These are phyloP conservation scores for Zygoascus hellenicus DNA, from an alignment of 1,139 yeast species.

Conservation along the genomic window DNA sequence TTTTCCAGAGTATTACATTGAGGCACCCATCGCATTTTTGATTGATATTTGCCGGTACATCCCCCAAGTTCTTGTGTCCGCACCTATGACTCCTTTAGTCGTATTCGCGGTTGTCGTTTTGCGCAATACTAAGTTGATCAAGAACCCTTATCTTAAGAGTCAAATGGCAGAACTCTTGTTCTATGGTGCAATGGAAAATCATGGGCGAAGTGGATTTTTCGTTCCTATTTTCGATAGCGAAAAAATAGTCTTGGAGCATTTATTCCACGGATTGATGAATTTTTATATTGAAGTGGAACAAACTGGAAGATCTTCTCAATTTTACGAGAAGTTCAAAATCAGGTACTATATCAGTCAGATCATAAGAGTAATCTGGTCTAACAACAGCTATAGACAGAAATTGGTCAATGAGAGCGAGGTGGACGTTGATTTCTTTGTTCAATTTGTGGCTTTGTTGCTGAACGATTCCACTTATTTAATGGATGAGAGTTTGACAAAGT, in stretches of 20 bases:
- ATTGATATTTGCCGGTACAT: constrained; percentile 33
- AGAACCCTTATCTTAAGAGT: constrained; percentile 91
- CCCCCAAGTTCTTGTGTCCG: constrained; percentile 27
- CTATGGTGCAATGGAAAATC: constrained; percentile 55
- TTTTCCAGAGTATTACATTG: constrained; percentile 81
- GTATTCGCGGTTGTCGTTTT: constrained; percentile 69
- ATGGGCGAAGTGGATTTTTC: constrained; percentile 66
- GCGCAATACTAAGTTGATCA: constrained; percentile 78
- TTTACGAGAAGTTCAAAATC: constrained; percentile 90
- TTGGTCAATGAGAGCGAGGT: constrained; percentile 60
- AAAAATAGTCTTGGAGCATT: constrained; percentile 54
- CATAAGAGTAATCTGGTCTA: constrained; percentile 77
- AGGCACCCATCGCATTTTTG: constrained; percentile 56
- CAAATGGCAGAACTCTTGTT: constrained; percentile 75
- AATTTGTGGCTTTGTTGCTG: constrained; percentile 89
- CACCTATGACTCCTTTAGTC: constrained; percentile 46
- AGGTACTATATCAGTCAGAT: constrained; percentile 82
- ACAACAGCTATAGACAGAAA: constrained; percentile 60
- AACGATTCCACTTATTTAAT: constrained; percentile 88
- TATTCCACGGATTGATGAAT: constrained; percentile 77
- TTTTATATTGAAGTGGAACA: constrained; percentile 93
- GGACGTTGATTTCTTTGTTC: constrained; percentile 70
- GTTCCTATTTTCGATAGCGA: constrained; percentile 58
- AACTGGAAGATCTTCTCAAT: constrained; percentile 93
- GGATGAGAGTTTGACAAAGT: constrained; percentile 82